These are phyloP conservation scores for Nemophila menziesii DNA, from an alignment of 257 asterid genomes.

Conservation along the genomic window DNA sequence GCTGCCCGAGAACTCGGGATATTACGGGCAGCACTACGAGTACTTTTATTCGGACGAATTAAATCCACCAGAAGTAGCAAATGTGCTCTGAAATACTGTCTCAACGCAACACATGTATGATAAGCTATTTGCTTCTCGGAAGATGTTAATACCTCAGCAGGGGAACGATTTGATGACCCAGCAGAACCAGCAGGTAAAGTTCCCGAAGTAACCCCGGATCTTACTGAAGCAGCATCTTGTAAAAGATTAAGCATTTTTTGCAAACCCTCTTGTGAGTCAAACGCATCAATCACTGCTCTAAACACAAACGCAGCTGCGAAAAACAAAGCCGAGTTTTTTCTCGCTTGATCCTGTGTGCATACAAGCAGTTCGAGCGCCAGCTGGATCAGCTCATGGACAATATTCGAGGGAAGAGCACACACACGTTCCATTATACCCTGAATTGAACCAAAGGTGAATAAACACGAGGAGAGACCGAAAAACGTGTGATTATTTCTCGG, in stretches of 20 bases:
- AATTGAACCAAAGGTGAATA: constrained; percentile 78
- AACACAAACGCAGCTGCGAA: constrained; percentile 90
- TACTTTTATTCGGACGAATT: constrained; percentile 66
- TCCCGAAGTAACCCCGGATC: constrained; percentile 80
- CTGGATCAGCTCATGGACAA: constrained; percentile 75
- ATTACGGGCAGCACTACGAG: constrained; percentile 72
- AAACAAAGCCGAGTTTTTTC: constrained; percentile 87
- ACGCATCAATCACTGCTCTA: constrained; percentile 82
- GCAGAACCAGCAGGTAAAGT: constrained; percentile 46
- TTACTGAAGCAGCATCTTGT: constrained; percentile 92
- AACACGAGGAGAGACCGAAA: constrained; percentile 83
- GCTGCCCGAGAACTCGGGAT: constrained; percentile 58
- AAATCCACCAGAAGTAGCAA: constrained; percentile 76
- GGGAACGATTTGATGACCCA: constrained; percentile 67
- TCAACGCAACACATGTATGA: constrained; percentile 83
- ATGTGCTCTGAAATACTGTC: constrained; percentile 92
- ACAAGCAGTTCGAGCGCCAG: constrained; percentile 83
- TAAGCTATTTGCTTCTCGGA: constrained; percentile 94
- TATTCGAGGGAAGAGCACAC: constrained; percentile 76
- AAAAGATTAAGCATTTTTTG: constrained; percentile 70
- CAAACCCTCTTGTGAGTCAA: constrained; percentile 85
- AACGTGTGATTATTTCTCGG: constrained; percentile 62
- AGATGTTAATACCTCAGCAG: constrained; percentile 80
- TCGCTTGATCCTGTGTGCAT: constrained; percentile 73
- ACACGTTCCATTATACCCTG: constrained; percentile 99